Conservation (phyloP, 2,329 filamentous ascomycete genomes). For the Aspergillus hiratsukae region DNA sequence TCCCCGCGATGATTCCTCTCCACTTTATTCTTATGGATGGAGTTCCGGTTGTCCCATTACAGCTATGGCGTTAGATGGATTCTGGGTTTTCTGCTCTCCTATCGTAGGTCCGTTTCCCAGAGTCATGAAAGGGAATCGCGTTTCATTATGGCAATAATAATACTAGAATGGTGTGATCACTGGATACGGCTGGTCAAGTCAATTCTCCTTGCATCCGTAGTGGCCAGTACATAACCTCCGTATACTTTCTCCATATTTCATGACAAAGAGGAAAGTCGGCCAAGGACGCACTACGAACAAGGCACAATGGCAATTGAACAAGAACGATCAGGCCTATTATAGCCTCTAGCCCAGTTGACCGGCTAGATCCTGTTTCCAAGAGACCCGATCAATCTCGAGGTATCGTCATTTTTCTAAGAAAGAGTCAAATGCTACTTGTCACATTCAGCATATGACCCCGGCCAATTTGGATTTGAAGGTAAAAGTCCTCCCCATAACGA, state of each 20-base stretch:
- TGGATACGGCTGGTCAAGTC: background rate
- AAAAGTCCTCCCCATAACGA: slow-evolving; percentile 1
- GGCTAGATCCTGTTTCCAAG: background rate
- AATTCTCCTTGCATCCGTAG: background rate
- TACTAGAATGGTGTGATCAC: background rate
- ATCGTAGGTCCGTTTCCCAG: background rate
- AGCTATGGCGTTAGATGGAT: background rate
- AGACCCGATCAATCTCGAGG: background rate
- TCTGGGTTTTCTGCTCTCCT: background rate
- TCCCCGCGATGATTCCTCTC: background rate
- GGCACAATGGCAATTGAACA: background rate
- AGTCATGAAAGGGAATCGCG: background rate
- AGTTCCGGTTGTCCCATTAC: background rate
- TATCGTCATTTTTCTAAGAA: background rate
- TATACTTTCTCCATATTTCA: background rate
- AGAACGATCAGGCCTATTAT: background rate
- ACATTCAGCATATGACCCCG: background rate
- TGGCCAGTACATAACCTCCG: background rate
- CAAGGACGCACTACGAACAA: background rate
- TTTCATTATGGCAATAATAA: background rate
- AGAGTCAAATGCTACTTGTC: background rate
- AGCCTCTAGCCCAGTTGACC: background rate
- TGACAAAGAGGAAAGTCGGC: background rate
- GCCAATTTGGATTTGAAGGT: background rate
- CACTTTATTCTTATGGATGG: background rate